Evolutionary conservation across 495 filamentous ascomycete species (phyloP).

Genomic region (Chaetomium cochliodes): DNA sequence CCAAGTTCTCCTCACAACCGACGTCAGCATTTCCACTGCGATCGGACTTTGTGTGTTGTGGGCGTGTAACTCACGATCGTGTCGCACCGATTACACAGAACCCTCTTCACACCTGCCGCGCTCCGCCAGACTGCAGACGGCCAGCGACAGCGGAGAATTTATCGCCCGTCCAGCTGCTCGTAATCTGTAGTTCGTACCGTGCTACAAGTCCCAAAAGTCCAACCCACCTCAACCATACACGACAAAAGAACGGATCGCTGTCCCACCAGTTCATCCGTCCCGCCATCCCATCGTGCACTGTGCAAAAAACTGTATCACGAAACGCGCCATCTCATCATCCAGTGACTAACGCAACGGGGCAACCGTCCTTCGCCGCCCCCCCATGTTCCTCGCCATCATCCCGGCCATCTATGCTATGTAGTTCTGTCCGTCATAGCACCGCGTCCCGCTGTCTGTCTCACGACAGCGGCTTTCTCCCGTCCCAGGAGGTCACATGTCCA

Average conservation of each 20-base stretch:
- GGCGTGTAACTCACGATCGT: background rate
- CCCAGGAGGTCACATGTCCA: background rate
- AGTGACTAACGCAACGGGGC: too few species aligned
- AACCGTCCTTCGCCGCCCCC: too few species aligned
- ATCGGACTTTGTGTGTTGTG: background rate
- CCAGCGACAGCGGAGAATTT: background rate
- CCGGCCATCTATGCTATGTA: constrained; percentile 18
- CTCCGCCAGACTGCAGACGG: background rate
- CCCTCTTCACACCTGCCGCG: background rate
- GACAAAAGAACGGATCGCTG: background rate
- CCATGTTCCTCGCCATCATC: constrained; percentile 22
- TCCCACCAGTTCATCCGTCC: background rate
- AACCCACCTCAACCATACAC: background rate
- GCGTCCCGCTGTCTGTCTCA: constrained; percentile 22
- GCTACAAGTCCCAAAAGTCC: background rate
- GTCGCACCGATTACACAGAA: background rate
- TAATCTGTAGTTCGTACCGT: too few species aligned
- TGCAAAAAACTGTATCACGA: too few species aligned
- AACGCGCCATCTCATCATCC: too few species aligned
- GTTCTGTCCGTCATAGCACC: background rate
- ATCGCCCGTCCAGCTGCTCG: too few species aligned
- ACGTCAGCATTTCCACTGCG: background rate
- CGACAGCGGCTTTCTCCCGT: background rate
- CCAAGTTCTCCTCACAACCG: too few species aligned
- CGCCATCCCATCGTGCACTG: constrained; percentile 7